Evolutionary conservation across 345 rosid species (phyloP).

Genomic region (Corymbia maculata): DNA sequence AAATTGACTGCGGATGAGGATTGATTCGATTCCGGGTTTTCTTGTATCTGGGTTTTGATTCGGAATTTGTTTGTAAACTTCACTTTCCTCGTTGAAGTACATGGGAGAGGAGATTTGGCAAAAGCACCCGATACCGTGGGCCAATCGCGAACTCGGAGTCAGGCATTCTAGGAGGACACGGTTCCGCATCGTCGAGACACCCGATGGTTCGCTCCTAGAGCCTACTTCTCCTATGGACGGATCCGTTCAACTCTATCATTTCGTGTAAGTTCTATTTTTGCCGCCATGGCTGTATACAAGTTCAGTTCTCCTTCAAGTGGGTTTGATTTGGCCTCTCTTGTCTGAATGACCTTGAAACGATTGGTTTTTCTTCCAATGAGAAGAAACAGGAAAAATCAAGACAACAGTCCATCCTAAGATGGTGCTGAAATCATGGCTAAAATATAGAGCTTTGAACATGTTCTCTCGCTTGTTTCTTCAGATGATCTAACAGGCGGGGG

Average conservation of each 20-base stretch:
- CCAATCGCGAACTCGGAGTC: background rate
- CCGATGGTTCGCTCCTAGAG: rapidly evolving
- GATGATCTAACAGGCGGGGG: background rate
- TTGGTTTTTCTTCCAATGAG: background rate
- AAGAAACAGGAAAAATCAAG: background rate
- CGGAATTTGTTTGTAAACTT: background rate
- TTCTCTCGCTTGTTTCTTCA: background rate
- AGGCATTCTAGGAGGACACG: background rate
- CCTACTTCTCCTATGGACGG: background rate
- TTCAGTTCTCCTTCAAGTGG: background rate
- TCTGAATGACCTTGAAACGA: background rate
- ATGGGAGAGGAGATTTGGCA: background rate
- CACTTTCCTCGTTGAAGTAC: background rate
- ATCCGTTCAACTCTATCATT: rapidly evolving
- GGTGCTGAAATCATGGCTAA: background rate
- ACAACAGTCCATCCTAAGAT: background rate
- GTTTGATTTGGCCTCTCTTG: background rate
- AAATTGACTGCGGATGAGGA: background rate
- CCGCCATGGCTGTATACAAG: background rate
- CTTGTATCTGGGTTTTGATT: background rate
- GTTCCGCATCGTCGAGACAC: background rate
- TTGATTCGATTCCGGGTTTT: background rate
- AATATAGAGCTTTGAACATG: background rate
- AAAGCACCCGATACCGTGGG: background rate
- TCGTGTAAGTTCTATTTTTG: background rate